Conservation (phyloP, 2,329 filamentous ascomycete genomes). For the Cladorrhinum sp. region DNA sequence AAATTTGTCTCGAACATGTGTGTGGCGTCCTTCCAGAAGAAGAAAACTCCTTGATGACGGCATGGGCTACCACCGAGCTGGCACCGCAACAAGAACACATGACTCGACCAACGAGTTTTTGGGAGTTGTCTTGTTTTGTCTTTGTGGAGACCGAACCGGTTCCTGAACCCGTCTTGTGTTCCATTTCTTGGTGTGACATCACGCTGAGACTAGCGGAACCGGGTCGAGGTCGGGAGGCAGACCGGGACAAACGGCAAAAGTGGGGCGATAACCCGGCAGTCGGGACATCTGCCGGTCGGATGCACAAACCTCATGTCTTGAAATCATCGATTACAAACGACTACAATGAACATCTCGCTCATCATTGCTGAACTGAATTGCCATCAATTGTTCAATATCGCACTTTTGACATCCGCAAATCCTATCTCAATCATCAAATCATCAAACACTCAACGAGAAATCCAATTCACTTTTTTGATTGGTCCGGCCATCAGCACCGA, state of each 20-base stretch:
- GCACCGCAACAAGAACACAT: background rate
- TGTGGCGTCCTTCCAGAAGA: background rate
- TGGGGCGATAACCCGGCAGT: constrained; percentile 16
- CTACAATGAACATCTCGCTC: background rate
- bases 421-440: background rate
- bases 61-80: constrained; percentile 1
- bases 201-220: constrained; percentile 9
- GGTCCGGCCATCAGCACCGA: constrained; percentile 11
- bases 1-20: background rate
- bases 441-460: background rate
- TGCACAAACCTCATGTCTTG: background rate
- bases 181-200: constrained; percentile 16
- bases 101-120: background rate
- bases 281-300: constrained; percentile 9
- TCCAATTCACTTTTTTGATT: background rate
- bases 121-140: background rate
- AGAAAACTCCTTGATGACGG: constrained; percentile 6
- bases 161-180: background rate
- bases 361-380: background rate
- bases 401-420: background rate
- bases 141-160: background rate
- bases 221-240: constrained; percentile 13
- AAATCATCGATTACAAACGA: background rate
- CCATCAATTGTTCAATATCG: background rate
- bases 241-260: constrained; percentile 18